Evolutionary conservation across 2,329 filamentous ascomycete genomes (phyloP), one percentile per base, ranked within the genome.

Genomic region (Talaromyces sp.): DNA sequence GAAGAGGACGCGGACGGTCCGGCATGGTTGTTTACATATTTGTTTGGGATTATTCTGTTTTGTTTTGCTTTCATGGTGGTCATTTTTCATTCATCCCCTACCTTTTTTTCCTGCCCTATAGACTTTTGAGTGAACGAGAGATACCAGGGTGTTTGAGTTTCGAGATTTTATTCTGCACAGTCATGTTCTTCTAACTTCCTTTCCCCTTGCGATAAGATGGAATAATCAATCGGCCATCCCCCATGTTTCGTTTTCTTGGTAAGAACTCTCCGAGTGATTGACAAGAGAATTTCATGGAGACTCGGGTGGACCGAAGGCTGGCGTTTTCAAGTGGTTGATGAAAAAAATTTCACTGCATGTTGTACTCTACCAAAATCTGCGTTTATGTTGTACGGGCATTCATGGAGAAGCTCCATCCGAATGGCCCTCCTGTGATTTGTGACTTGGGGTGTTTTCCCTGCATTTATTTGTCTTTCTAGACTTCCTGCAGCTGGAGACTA

Each of bases 51-150:
- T 35, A 35, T 55, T 50, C 9, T 56, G n/a, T 9, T 51, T 43
- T 41, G 17, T 50, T 52, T 46, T 46, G 55, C 29, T 35, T 51
- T 69, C 56, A 50, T 56, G 66, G 64, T 63, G 70, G 65, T 63
- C 54, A 58, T 58, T 41, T 35, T 61, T 41, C 54, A 58, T 57
- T 59, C 29, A 35, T 59, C 60, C 70, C 68, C 67, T 70, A 66
- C 67, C 67, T 69, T 65, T 68, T 52, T 59, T 54, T 59, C 57
- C 59, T 63, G 59, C 50, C 59, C 72, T 68, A 74, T 75, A 75
- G 72, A 76, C 66, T 58, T 52, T 67, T 67, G 64, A 68, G 72
- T 70, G 68, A 72, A 72, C 71, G 69, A 73, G 70, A 72, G 73
- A 76, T 75, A 75, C 73, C 73, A 75, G 69, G 69, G 71, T 72